Percentiles rank a stretch among this genome's conserved stretches.
These are phyloP conservation scores for Astrothelium macrocarpum DNA, from an alignment of 495 filamentous ascomycete species.

Conservation along the genomic window DNA sequence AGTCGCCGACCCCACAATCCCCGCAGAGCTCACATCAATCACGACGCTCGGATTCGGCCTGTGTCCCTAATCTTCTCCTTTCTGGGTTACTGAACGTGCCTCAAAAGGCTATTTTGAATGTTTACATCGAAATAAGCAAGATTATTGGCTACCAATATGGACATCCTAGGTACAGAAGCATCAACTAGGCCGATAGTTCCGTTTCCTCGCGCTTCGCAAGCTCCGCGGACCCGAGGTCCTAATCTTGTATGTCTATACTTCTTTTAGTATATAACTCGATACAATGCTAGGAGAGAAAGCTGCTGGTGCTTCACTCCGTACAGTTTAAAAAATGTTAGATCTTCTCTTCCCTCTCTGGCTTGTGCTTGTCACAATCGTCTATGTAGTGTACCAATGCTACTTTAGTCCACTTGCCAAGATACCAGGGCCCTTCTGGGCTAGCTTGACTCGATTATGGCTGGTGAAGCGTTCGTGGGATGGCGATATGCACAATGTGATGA, in stretches of 20 bases:
- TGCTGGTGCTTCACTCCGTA: too few species aligned
- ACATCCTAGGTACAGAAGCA: not conserved
- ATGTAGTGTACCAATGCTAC: constrained; percentile 16
- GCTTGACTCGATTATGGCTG: constrained; percentile 23
- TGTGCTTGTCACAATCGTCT: constrained; percentile 6
- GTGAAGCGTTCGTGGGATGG: constrained; percentile 23
- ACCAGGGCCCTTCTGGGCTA: constrained; percentile 26
- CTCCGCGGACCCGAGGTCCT: not conserved
- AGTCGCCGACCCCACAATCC: too few species aligned
- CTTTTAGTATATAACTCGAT: not conserved
- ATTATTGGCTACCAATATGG: not conserved
- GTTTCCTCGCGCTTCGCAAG: not conserved
- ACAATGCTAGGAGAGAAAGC: not conserved
- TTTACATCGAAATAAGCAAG: not conserved
- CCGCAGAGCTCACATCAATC: too few species aligned
- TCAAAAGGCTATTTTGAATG: not conserved
- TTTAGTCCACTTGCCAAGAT: constrained; percentile 21
- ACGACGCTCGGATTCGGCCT: too few species aligned
- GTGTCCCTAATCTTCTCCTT: not conserved
- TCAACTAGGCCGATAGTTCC: not conserved
- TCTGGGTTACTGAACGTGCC: not conserved
- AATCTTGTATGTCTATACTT: not conserved
- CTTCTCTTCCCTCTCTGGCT: constrained; percentile 1
- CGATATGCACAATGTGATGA: constrained; percentile 20
- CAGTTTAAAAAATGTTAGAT: not conserved